A percentile compares a stretch with the other conserved stretches of the same genome.
These are phyloP conservation scores for Fomitopsis betulina DNA, from an alignment of 1,284 basidiomycete species.

Conservation along the genomic window DNA sequence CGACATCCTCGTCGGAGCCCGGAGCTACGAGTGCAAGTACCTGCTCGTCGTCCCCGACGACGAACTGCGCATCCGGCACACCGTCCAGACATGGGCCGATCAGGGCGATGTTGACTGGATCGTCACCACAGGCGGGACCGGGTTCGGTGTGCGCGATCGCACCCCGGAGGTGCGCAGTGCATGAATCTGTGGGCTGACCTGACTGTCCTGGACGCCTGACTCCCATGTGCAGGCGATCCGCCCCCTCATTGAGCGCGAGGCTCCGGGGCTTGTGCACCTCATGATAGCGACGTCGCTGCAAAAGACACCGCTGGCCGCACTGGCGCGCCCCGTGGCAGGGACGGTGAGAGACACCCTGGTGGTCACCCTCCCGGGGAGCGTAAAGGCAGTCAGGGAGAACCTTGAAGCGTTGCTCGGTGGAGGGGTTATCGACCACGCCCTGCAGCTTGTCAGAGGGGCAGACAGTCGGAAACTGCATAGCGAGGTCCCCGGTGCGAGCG, in stretches of 20 bases:
- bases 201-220: background rate
- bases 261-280: constrained; percentile 77
- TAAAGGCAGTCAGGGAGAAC: constrained; percentile 81
- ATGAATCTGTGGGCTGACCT: background rate
- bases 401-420: constrained; percentile 55
- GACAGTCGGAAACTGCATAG: constrained; percentile 57
- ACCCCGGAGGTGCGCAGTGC: constrained; percentile 70
- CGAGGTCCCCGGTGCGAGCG: constrained; percentile 10
- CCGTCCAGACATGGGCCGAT: constrained; percentile 43
- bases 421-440: constrained; percentile 63
- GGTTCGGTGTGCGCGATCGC: constrained; percentile 73
- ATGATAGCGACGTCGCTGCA: constrained; percentile 64
- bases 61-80: constrained; percentile 40
- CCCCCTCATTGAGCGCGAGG: constrained; percentile 68
- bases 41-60: constrained; percentile 60
- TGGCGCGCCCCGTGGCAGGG: constrained; percentile 80
- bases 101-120: constrained; percentile 58
- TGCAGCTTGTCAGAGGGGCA: constrained; percentile 73
- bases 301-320: constrained; percentile 76
- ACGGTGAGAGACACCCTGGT: constrained; percentile 65
- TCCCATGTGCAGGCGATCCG: constrained; percentile 51
- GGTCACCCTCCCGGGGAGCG: constrained; percentile 79
- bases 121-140: constrained; percentile 84
- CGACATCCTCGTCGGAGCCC: constrained; percentile 41
- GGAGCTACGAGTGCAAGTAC: constrained; percentile 35